These are phyloP conservation scores for Trifolium pratense DNA, from an alignment of 306 rosid species.

Conservation along the genomic window DNA sequence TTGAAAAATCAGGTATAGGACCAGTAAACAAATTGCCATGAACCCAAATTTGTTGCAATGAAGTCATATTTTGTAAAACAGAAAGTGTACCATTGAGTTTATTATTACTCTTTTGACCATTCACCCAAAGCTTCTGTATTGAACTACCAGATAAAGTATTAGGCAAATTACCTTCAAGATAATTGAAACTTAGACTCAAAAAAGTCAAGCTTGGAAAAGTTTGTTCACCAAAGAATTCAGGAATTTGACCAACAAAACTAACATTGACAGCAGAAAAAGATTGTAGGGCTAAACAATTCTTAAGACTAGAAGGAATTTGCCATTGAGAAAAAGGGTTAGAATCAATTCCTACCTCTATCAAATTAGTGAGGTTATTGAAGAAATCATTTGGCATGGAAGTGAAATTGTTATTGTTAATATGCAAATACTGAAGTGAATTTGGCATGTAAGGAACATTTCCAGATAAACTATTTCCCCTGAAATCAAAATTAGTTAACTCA, in stretches of 20 bases:
- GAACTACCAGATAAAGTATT: conserved; percentile 51
- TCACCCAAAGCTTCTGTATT: conserved; percentile 59
- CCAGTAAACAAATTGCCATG: conserved; percentile 74
- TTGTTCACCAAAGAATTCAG: conserved; percentile 47
- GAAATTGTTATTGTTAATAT: conserved; percentile 59
- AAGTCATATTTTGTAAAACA: conserved; percentile 65
- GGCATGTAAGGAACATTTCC: conserved; percentile 67
- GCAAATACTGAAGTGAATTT: conserved; percentile 32
- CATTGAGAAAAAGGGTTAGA: conserved; percentile 53
- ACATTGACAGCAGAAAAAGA: conserved; percentile 49
- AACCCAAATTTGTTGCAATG: conserved; percentile 59
- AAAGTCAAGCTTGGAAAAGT: conserved; percentile 47
- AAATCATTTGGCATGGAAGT: conserved; percentile 57
- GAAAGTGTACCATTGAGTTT: conserved; percentile 72
- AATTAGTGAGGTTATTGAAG: conserved; percentile 48
- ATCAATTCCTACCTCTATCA: conserved; percentile 51
- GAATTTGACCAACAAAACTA: conserved; percentile 58
- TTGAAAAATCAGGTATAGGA: conserved; percentile 74
- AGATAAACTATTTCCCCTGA: conserved; percentile 46
- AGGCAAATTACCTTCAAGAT: conserved; percentile 69
- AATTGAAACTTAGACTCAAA: conserved; percentile 55
- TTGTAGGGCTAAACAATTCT: conserved; percentile 38
- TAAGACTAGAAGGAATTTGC: conserved; percentile 58
- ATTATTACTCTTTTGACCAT: conserved; percentile 51
- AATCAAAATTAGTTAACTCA: conserved; percentile 51